phyloP scores from a whole-genome alignment of 345 rosid species.

The Ceriops tagal region DNA sequence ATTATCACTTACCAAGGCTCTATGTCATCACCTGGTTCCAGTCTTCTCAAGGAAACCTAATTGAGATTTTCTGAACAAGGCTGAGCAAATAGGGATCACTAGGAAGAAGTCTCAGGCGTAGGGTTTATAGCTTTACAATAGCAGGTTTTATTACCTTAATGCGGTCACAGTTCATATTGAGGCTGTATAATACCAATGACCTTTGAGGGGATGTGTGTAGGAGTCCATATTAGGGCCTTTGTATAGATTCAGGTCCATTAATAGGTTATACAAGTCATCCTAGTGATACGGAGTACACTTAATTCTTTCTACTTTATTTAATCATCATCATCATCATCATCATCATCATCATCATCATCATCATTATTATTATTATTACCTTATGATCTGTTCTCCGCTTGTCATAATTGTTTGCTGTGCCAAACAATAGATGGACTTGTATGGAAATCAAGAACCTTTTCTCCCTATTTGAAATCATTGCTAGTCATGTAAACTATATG shows the following conservation, averaged over 20 bases:
- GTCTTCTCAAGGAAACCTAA: neutral
- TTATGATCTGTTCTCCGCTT: neutral
- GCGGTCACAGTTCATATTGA: neutral
- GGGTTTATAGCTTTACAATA: neutral
- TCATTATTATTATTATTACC: neutral
- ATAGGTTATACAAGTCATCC: neutral
- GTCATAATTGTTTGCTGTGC: no score
- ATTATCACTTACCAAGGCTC: neutral
- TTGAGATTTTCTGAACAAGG: conserved; percentile 10
- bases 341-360: no score
- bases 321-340: no score
- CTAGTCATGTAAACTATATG: no score
- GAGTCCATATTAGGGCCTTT: conserved; percentile 3
- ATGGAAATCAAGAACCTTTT: neutral
- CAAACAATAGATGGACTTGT: no score
- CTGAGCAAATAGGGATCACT: neutral
- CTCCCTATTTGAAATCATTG: neutral
- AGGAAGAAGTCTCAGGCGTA: neutral
- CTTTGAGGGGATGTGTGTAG: neutral
- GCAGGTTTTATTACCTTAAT: neutral
- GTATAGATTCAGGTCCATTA: conserved; percentile 5
- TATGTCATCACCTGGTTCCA: no score
- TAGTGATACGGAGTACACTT: neutral
- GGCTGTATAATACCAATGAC: neutral
- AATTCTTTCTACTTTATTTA: neutral